These are phyloP conservation scores for Nigrospora oryzae DNA, from an alignment of 2,329 filamentous ascomycete genomes.

Conservation along the genomic window DNA sequence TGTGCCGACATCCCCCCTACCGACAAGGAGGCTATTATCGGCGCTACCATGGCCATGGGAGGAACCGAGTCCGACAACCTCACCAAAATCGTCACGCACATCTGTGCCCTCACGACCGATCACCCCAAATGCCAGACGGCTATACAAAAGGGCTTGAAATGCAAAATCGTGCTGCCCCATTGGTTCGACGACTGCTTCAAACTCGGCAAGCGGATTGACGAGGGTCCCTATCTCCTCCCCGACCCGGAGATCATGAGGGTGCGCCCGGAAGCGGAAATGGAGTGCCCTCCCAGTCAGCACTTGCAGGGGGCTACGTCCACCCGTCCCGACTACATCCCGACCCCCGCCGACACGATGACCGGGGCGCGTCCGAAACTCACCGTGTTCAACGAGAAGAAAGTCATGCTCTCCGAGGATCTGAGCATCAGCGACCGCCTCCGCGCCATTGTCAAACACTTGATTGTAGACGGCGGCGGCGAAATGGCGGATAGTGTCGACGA, in stretches of 20 bases:
- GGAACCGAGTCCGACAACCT: slow-evolving; percentile 69
- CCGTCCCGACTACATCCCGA: slow-evolving; percentile 33
- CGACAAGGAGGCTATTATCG: slow-evolving; percentile 88
- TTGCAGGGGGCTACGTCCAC: slow-evolving; percentile 59
- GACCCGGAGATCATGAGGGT: slow-evolving; percentile 73
- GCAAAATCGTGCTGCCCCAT: slow-evolving; percentile 85
- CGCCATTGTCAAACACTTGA: slow-evolving; percentile 60
- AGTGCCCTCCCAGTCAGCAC: slow-evolving; percentile 48
- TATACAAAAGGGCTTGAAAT: slow-evolving; percentile 54
- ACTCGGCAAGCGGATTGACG: slow-evolving; percentile 83
- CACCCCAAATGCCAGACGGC: slow-evolving; percentile 63
- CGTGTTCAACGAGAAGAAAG: slow-evolving; percentile 69
- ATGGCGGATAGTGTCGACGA: slow-evolving; percentile 57
- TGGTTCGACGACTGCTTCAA: slow-evolving; percentile 98
- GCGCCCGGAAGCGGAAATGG: slow-evolving; percentile 45
- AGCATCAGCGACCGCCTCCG: slow-evolving; percentile 58
- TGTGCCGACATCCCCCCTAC: slow-evolving; percentile 77
- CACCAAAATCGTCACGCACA: slow-evolving; percentile 72
- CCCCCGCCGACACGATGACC: slow-evolving; percentile 25
- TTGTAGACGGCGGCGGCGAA: slow-evolving; percentile 62
- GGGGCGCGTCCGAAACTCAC: slow-evolving; percentile 44
- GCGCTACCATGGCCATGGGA: slow-evolving; percentile 81
- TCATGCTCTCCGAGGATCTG: slow-evolving; percentile 72
- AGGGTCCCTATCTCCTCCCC: slow-evolving; percentile 77
- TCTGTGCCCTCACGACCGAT: slow-evolving; percentile 73